Evolutionary conservation across 805 yeast species (phyloP).

Genomic region (Lipomyces oligophaga): DNA sequence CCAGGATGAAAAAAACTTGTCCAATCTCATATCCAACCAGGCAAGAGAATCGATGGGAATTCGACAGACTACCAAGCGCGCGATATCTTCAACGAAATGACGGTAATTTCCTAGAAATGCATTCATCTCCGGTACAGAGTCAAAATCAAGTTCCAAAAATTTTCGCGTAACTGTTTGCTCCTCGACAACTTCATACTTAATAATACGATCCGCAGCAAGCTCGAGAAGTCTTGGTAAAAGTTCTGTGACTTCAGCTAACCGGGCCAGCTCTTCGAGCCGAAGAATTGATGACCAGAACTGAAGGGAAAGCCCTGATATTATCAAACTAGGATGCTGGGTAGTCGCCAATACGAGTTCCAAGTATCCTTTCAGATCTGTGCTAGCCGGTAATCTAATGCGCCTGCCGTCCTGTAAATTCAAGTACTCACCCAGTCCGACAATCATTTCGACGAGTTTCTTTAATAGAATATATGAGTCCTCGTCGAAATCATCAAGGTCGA

Average conservation of each 20-base stretch:
- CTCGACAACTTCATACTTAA: constrained; percentile 65
- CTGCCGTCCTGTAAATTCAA: constrained; percentile 48
- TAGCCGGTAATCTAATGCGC: constrained; percentile 44
- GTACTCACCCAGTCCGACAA: constrained; percentile 79
- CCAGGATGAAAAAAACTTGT: constrained; percentile 53
- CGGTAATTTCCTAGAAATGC: constrained; percentile 76
- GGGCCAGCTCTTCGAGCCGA: constrained; percentile 65
- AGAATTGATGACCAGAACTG: constrained; percentile 93
- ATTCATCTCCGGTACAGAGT: constrained; percentile 72
- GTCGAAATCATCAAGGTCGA: constrained; percentile 65
- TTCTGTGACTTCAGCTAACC: constrained; percentile 42
- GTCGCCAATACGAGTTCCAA: constrained; percentile 73
- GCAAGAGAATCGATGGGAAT: constrained; percentile 73
- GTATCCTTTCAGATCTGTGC: constrained; percentile 63
- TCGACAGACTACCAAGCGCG: constrained; percentile 80
- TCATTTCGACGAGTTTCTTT: constrained; percentile 90
- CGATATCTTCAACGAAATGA: constrained; percentile 83
- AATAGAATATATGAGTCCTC: constrained; percentile 75
- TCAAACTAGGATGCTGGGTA: constrained; percentile 76
- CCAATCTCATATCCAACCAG: constrained; percentile 76
- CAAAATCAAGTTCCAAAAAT: constrained; percentile 81
- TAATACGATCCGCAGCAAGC: constrained; percentile 69
- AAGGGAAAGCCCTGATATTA: constrained; percentile 84
- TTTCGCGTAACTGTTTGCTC: constrained; percentile 55
- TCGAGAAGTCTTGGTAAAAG: constrained; percentile 67